Base-by-base conservation (phyloP, 1,284 basidiomycete genomes). In the Puccinia polysora region DNA sequence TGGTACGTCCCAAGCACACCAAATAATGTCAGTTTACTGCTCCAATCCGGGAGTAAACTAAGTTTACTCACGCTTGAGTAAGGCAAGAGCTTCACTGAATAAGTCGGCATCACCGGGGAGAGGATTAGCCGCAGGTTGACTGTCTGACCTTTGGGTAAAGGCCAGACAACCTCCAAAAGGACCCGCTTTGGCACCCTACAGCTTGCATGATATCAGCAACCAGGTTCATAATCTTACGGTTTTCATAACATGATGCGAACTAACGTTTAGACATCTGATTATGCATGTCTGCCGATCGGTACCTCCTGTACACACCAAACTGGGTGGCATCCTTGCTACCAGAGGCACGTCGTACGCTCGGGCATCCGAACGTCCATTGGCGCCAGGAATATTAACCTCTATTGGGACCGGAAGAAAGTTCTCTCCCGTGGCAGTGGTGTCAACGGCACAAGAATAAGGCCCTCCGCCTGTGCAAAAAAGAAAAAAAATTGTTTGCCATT, bases 161-260 rank as follows among this genome's bases (percentile, higher is more conserved):
- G 62, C 70, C 10, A 73, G 40, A 58, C 70, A 73, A 4, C 60
- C 70, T 47, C 70, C 70, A 30, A 64, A 73, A 15, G 70, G 70
- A 59, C 70, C 70, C 6, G 70, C 62, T 47, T 58, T 52, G 12
- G 70, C 70, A 23, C 58, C 52, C 70, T 73, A n/a, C 30, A 58
- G 1, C n/a, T 4, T 62, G 18, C 23, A 52, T 1, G 7, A 36
- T 4, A 45, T 43, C n/a, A 65, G 64, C 34, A 65, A 28, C 4
- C 4, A 23, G 34, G 15, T 5, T 25, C 2, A 38, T 38, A 2
- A 8, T 38, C 30, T 28, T 34, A 28, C n/a, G 8, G 28, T 7
- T 20, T 28, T n/a, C n/a, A n/a, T n/a, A n/a, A n/a, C 18, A 23
- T 20, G 12, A 34, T 30, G 8, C 30, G 5, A 0, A 53, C 69